Percentiles rank a stretch among this genome's conserved stretches.
phyloP scores from a whole-genome alignment of 306 rosid genomes.

The Adenanthera pavonina region DNA sequence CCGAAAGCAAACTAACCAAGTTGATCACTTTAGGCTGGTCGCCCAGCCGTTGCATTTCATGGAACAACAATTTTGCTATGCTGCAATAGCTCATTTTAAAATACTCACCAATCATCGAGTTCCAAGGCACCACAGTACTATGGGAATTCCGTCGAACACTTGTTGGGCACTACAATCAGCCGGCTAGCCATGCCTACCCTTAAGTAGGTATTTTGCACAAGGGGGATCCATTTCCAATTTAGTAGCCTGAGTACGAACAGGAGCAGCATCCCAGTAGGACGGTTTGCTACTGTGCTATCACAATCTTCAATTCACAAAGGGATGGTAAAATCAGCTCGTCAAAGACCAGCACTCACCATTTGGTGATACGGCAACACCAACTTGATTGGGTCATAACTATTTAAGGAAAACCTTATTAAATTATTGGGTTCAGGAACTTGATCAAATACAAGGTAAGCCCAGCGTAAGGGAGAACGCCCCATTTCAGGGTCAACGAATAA shows the following conservation, averaged over 20 bases:
- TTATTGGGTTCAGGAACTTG: constrained; percentile 52
- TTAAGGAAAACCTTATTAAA: constrained; percentile 61
- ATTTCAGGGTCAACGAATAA: constrained; percentile 44
- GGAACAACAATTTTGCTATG: constrained; percentile 56
- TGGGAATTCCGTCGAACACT: constrained; percentile 67
- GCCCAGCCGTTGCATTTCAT: constrained; percentile 51
- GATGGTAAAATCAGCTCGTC: too few species aligned
- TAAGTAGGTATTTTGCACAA: constrained; percentile 65
- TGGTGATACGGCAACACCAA: constrained; percentile 46
- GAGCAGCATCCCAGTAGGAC: constrained; percentile 56
- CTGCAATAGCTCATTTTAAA: constrained; percentile 47
- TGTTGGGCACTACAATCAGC: constrained; percentile 49
- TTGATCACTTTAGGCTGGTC: too few species aligned
- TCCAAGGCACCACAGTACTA: constrained; percentile 65
- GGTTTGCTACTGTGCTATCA: constrained; percentile 21
- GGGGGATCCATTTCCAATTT: constrained; percentile 61
- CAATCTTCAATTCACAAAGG: constrained; percentile 47
- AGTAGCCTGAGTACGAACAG: constrained; percentile 46
- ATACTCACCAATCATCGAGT: constrained; percentile 72
- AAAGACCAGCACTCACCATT: too few species aligned
- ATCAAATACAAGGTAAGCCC: constrained; percentile 45
- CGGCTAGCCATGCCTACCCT: constrained; percentile 12
- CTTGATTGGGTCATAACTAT: not conserved
- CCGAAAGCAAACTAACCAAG: too few species aligned
- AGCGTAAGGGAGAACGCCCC: constrained; percentile 59